Percentiles rank a stretch among this genome's conserved stretches.
Conservation (phyloP, 2,329 filamentous ascomycete species). For the Sporothrix humicola region DNA sequence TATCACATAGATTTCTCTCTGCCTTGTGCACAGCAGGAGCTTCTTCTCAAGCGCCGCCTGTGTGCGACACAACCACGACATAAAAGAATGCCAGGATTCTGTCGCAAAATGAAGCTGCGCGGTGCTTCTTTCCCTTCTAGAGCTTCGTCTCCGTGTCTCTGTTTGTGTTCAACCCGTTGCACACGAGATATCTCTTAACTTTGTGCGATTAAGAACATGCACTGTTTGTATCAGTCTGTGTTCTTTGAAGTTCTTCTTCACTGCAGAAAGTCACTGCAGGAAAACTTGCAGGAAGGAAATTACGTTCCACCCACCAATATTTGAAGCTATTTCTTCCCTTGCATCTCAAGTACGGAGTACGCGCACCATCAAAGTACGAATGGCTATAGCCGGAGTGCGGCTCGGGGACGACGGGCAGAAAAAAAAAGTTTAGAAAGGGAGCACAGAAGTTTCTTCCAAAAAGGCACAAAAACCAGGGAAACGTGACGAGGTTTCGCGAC, state of each 20-base stretch:
- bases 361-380: not conserved
- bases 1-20: not conserved
- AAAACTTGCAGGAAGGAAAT: constrained; percentile 12
- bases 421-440: not conserved
- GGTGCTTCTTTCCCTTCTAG: not conserved
- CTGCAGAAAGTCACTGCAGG: not conserved
- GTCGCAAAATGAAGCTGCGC: not conserved
- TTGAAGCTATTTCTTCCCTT: not conserved
- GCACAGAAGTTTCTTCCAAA: not conserved
- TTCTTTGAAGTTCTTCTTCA: too few species aligned
- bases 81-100: too few species aligned
- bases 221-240: too few species aligned
- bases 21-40: not conserved
- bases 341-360: not conserved
- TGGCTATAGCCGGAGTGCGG: constrained; percentile 1
- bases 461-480: not conserved
- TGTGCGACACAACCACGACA: not conserved
- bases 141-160: not conserved
- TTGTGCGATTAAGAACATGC: constrained; percentile 14
- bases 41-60: not conserved
- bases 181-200: not conserved
- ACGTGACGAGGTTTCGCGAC: not conserved
- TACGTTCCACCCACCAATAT: not conserved
- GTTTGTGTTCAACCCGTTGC: not conserved
- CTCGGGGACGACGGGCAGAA: constrained; percentile 15